A percentile compares a stretch with the other conserved stretches of the same genome.
Conservation (phyloP, 768 basidiomycete species). For the Amanita inopinata region DNA sequence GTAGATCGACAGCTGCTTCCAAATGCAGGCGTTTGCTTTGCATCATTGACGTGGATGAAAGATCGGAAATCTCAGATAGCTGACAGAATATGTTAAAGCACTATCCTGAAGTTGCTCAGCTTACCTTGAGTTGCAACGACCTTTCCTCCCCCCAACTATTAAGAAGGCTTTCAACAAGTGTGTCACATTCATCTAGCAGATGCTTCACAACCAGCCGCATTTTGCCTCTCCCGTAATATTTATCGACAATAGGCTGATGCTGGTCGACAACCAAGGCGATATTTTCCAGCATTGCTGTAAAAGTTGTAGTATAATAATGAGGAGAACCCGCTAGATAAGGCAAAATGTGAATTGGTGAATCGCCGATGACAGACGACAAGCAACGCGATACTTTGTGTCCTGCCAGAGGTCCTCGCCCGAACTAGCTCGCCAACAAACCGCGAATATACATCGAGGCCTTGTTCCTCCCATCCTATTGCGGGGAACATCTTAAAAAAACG, state of each 20-base stretch:
- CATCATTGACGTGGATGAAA: slow-evolving; percentile 22
- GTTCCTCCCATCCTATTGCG: slow-evolving; percentile 85
- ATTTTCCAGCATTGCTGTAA: slow-evolving; percentile 90
- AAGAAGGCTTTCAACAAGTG: slow-evolving; percentile 64
- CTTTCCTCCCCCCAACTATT: slow-evolving; percentile 92
- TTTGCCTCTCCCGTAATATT: slow-evolving; percentile 87
- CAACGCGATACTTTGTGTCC: not conserved
- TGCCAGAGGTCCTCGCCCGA: slow-evolving; percentile 52
- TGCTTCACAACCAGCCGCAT: slow-evolving; percentile 74
- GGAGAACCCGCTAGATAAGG: slow-evolving; percentile 83
- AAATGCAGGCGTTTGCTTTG: slow-evolving; percentile 20
- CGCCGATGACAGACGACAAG: not conserved
- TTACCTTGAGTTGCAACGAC: slow-evolving; percentile 68
- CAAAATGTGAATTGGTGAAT: slow-evolving; percentile 6
- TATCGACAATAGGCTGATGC: slow-evolving; percentile 95
- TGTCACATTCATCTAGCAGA: slow-evolving; percentile 80
- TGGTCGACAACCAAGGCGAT: slow-evolving; percentile 96
- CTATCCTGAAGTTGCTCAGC: slow-evolving; percentile 1
- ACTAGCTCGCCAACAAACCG: slow-evolving; percentile 90
- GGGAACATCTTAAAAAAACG: slow-evolving; percentile 98
- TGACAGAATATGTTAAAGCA: slow-evolving; percentile 14
- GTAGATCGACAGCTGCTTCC: slow-evolving; percentile 67
- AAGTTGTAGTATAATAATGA: slow-evolving; percentile 78
- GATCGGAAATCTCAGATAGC: slow-evolving; percentile 38
- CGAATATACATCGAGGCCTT: slow-evolving; percentile 88